Percentiles rank a stretch among this genome's conserved stretches.
phyloP scores from a whole-genome alignment of 345 rosid genomes.

The Brassica rapa region DNA sequence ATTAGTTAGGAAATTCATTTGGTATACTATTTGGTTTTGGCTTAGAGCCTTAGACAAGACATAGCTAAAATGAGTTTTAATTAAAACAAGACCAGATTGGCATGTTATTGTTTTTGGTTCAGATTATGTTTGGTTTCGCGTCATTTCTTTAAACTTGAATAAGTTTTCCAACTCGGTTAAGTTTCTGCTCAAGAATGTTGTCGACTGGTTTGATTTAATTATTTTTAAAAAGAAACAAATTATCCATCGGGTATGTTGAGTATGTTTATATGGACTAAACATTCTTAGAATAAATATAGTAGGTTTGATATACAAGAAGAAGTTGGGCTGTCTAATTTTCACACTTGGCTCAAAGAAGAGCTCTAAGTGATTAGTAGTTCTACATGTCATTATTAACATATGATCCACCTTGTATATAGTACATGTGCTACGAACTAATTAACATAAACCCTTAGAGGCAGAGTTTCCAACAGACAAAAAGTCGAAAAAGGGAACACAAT shows the following conservation, averaged over 20 bases:
- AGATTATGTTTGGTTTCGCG: neutral
- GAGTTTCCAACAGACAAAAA: conserved; percentile 59
- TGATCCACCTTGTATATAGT: conserved; percentile 9
- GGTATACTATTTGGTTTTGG: neutral
- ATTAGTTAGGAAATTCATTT: conserved; percentile 1
- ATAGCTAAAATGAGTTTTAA: neutral
- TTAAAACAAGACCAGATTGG: neutral
- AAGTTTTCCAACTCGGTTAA: neutral
- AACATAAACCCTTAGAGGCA: conserved; percentile 31
- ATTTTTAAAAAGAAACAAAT: neutral
- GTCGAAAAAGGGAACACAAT: conserved; percentile 50
- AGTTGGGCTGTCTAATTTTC: conserved; percentile 12
- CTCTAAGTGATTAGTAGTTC: conserved; percentile 16
- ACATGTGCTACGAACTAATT: conserved; percentile 9
- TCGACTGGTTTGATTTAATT: neutral
- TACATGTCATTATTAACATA: conserved; percentile 10
- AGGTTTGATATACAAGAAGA: conserved; percentile 8
- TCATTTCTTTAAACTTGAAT: neutral
- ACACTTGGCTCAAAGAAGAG: conserved; percentile 32
- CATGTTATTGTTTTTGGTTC: neutral
- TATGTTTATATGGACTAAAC: neutral
- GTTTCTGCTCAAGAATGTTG: neutral
- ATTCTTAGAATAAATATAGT: neutral
- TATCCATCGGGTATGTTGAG: neutral
- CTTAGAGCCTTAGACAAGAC: neutral